Base-by-base conservation (phyloP, 2,329 filamentous ascomycete genomes). In the Chrysosporium queenslandicum region DNA sequence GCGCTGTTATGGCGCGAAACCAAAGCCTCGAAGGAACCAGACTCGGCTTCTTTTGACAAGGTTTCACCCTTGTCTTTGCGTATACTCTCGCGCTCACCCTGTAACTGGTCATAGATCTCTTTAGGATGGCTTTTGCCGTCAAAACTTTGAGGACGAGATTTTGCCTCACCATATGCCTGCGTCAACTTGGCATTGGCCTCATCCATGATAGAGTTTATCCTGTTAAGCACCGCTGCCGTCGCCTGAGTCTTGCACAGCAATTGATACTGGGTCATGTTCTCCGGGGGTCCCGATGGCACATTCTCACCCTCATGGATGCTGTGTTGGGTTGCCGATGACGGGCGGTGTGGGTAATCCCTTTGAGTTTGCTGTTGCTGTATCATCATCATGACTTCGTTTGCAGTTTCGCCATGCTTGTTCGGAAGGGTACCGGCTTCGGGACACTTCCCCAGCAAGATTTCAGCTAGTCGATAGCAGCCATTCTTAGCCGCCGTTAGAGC, bases 401-500 rank as follows among this genome's bases (percentile, higher is more conserved):
- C 89, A 0, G 87, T 86, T 56, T 94, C 78, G 25, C 89, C 87
- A 53, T 87, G 81, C 50, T 81, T 75, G 65, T 97, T 98, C 18
- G 81, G 77, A 50, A 97, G 84, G 61, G 94, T 83, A 0, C 88
- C 86, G 2, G 83, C 81, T 32, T 72, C 68, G 2, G 90, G 90
- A 55, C 90, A 88, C 47, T 91, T 84, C 30, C 66, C 90, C 68
- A 73, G 88, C 68, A 73, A 83, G 76, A 71, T 72, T 46, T 77
- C 74, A n/a, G 81, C 79, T 49, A 81, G 75, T 56, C 92, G 85
- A 52, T 95, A 84, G 59, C 90, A 94, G 61, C 80, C 80, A 55
- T 97, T 95, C 41, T 89, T 83, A 16, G 91, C 88, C 52, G 89
- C 87, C 53, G 87, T 84, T 63, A 89, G 83, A 8, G 91, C 88